Percentiles rank a stretch among this genome's conserved stretches.
phyloP scores from a whole-genome alignment of 441 rosid species.

The Euphorbia schlechtendalii region DNA sequence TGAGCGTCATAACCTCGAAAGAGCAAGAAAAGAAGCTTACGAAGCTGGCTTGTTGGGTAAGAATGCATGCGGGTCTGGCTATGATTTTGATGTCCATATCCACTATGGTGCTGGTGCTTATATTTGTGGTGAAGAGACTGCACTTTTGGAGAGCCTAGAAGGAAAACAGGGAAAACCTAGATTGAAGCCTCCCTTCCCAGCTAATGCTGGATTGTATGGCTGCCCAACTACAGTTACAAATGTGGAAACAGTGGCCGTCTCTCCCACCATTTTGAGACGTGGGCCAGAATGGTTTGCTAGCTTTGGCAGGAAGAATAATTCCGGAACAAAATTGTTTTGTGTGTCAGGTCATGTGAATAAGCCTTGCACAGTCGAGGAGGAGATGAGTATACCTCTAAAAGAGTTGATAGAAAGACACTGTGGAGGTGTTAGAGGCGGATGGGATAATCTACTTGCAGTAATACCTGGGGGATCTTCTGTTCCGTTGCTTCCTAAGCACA shows the following conservation, averaged over 20 bases:
- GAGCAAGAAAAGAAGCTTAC: conserved; percentile 88
- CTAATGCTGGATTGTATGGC: conserved; percentile 94
- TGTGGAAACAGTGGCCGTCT: conserved; percentile 96
- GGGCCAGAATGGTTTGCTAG: conserved; percentile 99
- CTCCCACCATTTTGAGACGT: conserved; percentile 92
- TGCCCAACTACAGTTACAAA: conserved; percentile 97
- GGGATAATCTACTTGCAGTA: conserved; percentile 94
- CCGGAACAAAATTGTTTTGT: conserved; percentile 88
- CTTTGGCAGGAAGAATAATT: conserved; percentile 92
- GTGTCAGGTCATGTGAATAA: conserved; percentile 94
- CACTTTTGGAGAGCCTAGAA: conserved; percentile 97
- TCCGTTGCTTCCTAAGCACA: conserved; percentile 76
- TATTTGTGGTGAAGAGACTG: conserved; percentile 98
- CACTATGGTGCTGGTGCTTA: conserved; percentile 99
- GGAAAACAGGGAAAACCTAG: conserved; percentile 99
- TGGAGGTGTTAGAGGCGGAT: conserved; percentile 96
- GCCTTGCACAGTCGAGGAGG: conserved; percentile 98
- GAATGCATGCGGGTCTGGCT: conserved; percentile 99
- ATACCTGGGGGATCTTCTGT: conserved; percentile 98
- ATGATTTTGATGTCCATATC: conserved; percentile 93
- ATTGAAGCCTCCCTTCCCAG: conserved; percentile 99
- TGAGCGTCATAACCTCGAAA: conserved; percentile 74
- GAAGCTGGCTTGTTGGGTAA: conserved; percentile 87
- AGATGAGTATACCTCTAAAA: conserved; percentile 94
- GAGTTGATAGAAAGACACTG: conserved; percentile 94